phyloP scores from a whole-genome alignment of 768 basidiomycete species.

The Naematelia encephala region DNA sequence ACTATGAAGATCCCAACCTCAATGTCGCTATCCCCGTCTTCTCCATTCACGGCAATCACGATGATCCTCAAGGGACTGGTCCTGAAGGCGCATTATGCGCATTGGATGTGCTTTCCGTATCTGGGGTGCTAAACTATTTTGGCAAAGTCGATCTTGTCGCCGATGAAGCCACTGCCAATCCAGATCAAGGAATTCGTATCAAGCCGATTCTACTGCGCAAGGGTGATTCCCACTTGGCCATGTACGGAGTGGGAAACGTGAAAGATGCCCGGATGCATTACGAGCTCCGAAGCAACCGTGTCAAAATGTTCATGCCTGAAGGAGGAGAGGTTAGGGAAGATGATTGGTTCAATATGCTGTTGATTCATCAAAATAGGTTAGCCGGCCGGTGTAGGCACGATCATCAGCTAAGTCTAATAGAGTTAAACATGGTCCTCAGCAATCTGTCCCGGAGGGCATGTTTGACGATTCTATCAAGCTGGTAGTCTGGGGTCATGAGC shows the following conservation, averaged over 20 bases:
- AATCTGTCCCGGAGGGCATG: slow-evolving; percentile 91
- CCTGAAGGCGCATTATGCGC: slow-evolving; percentile 92
- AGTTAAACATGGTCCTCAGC: slow-evolving; percentile 90
- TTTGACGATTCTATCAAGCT: slow-evolving; percentile 93
- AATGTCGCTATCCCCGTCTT: slow-evolving; percentile 97
- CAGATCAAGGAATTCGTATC: slow-evolving; percentile 69
- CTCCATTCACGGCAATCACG: slow-evolving; percentile 98
- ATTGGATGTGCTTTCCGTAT: slow-evolving; percentile 87
- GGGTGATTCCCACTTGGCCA: slow-evolving; percentile 76
- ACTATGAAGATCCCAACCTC: slow-evolving; percentile 94
- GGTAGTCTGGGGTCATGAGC: slow-evolving; percentile 98
- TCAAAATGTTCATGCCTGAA: slow-evolving; percentile 89
- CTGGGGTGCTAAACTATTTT: slow-evolving; percentile 95
- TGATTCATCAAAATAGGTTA: slow-evolving; percentile 95
- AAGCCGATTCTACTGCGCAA: slow-evolving; percentile 86
- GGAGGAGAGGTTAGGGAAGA: slow-evolving; percentile 63
- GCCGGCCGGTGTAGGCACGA: slow-evolving; percentile 22
- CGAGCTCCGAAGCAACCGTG: slow-evolving; percentile 86
- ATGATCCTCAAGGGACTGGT: slow-evolving; percentile 96
- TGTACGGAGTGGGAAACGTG: slow-evolving; percentile 96
- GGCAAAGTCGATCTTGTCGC: slow-evolving; percentile 85
- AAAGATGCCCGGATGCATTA: slow-evolving; percentile 96
- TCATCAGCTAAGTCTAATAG: slow-evolving; percentile 56
- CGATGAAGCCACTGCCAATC: slow-evolving; percentile 62
- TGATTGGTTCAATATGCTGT: slow-evolving; percentile 89